Percentiles rank a stretch among this genome's conserved stretches.
These are phyloP conservation scores for Grigorovia transvaalensis DNA, from an alignment of 805 yeast genomes.

Conservation along the genomic window DNA sequence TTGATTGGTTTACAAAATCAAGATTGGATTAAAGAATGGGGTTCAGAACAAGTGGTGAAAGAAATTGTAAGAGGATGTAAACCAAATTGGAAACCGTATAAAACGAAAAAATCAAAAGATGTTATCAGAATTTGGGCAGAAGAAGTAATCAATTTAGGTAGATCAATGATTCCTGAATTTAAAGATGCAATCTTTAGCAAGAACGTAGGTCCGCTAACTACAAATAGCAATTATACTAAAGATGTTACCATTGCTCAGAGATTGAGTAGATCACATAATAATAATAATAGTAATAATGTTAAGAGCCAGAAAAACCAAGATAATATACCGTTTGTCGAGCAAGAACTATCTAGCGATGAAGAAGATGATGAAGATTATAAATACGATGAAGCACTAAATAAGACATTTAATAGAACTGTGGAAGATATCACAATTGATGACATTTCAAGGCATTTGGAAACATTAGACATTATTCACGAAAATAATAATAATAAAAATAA, in stretches of 20 bases:
- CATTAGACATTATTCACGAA: slow-evolving; percentile 23
- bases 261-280: slow-evolving; percentile 17
- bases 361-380: slow-evolving; percentile 29
- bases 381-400: slow-evolving; percentile 28
- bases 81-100: slow-evolving; percentile 51
- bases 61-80: slow-evolving; percentile 62
- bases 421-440: slow-evolving; percentile 32
- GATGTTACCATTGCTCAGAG: slow-evolving; percentile 13
- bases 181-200: slow-evolving; percentile 19
- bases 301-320: slow-evolving; percentile 1
- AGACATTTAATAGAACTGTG: slow-evolving; percentile 30
- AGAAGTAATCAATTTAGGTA: slow-evolving; percentile 50
- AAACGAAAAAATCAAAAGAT: slow-evolving; percentile 39
- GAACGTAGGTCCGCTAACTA: background rate
- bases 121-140: slow-evolving; percentile 52
- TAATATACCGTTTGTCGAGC: slow-evolving; percentile 22
- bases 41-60: slow-evolving; percentile 47
- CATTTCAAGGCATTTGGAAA: slow-evolving; percentile 29
- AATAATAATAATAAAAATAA: slow-evolving; percentile 1
- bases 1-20: slow-evolving; percentile 55
- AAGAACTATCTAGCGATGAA: slow-evolving; percentile 25
- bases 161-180: slow-evolving; percentile 48
- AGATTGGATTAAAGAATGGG: slow-evolving; percentile 57
- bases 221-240: background rate
- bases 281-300: slow-evolving; percentile 5